A percentile compares a stretch with the other conserved stretches of the same genome.
These are phyloP conservation scores for Stemphylium lycopersici DNA, from an alignment of 2,329 filamentous ascomycete species.

Conservation along the genomic window DNA sequence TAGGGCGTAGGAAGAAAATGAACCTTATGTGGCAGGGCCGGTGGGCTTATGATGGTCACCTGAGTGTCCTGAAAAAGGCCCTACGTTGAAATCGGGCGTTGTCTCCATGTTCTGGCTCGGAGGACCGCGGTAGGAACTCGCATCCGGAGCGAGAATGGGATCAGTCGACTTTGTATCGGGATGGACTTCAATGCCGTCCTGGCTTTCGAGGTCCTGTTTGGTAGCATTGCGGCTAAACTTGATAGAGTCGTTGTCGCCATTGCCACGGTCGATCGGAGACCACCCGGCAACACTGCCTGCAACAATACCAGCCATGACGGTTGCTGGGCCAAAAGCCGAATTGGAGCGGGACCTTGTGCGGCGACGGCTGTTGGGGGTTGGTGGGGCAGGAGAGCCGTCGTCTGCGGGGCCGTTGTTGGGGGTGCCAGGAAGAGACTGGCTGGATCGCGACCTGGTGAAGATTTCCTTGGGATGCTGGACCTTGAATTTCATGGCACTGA, in stretches of 20 bases:
- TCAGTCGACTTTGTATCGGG: conserved; percentile 57
- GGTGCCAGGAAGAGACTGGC: conserved; percentile 68
- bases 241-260: conserved; percentile 50
- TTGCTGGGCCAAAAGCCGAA: conserved; percentile 74
- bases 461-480: conserved; percentile 76
- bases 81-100: conserved; percentile 52
- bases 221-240: conserved; percentile 45
- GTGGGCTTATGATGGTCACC: conserved; percentile 15
- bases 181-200: conserved; percentile 55
- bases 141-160: conserved; percentile 53
- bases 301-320: conserved; percentile 83
- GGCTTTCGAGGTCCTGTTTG: conserved; percentile 50
- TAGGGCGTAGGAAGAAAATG: background rate
- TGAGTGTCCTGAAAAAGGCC: conserved; percentile 50
- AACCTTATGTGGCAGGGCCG: conserved; percentile 7
- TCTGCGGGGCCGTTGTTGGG: conserved; percentile 60
- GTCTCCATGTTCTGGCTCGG: conserved; percentile 54
- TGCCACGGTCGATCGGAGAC: conserved; percentile 68
- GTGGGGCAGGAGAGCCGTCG: conserved; percentile 53
- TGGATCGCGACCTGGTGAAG: conserved; percentile 67
- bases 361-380: conserved; percentile 62
- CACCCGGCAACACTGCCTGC: conserved; percentile 78
- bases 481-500: conserved; percentile 81
- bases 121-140: conserved; percentile 48
- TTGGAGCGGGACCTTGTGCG: conserved; percentile 71